Conservation (phyloP, 1,284 basidiomycete genomes). For the Phlebopus sp. region DNA sequence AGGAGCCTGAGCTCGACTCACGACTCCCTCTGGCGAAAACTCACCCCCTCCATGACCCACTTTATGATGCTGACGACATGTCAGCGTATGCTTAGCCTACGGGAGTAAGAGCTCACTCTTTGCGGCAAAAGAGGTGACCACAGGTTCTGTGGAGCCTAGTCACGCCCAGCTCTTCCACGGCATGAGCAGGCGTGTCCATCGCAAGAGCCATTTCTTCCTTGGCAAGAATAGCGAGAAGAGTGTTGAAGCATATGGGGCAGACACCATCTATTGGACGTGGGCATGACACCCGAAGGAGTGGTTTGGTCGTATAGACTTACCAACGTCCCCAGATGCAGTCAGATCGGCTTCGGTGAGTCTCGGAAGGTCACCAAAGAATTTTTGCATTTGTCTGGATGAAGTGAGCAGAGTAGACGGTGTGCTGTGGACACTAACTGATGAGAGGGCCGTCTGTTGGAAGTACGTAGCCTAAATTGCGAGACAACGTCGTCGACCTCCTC, state of each 20-base stretch:
- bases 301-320: conserved; percentile 21
- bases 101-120: conserved; percentile 49
- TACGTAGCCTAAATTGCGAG: conserved; percentile 29
- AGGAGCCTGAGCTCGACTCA: conserved; percentile 8
- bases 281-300: background rate
- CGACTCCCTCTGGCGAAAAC: conserved; percentile 19
- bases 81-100: conserved; percentile 13
- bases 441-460: conserved; percentile 24
- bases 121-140: conserved; percentile 71
- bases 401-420: conserved; percentile 10
- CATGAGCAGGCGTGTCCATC: conserved; percentile 73
- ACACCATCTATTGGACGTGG: conserved; percentile 44
- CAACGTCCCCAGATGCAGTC: conserved; percentile 34
- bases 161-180: conserved; percentile 64
- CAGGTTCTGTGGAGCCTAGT: conserved; percentile 60
- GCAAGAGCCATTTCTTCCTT: conserved; percentile 68
- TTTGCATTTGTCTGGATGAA: conserved; percentile 31
- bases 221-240: conserved; percentile 60
- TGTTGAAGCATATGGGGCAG: conserved; percentile 70
- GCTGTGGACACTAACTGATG: conserved; percentile 18
- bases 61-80: conserved; percentile 48
- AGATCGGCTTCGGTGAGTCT: conserved; percentile 43
- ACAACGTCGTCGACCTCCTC: conserved; percentile 33
- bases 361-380: conserved; percentile 39
- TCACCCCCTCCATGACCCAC: conserved; percentile 60